Evolutionary conservation across 1,139 yeast species (phyloP), one percentile per base, ranked within the genome.

Genomic region (Barnettozyma hawaiiensis): DNA sequence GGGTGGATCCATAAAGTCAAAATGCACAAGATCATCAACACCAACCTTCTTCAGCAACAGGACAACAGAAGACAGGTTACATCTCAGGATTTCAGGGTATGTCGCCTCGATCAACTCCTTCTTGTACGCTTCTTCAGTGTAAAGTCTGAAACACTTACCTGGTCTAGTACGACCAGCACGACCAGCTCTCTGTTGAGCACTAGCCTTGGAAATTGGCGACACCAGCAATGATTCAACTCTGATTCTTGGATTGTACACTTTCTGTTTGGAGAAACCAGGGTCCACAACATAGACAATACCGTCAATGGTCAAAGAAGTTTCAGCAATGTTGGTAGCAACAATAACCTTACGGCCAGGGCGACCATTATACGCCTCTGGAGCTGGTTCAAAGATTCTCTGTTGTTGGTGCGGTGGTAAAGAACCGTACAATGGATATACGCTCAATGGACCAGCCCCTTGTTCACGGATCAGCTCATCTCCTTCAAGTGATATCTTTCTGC

Each of bases 121-220:
- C 60, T 89, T 81, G 72, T 86, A 92, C 2, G 98, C 97, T 58
- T 89, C 97, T 61, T 92, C 97, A 1, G 98, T 92, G 66, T 92
- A 92, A 45, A 92, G 73, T 59, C 98, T 75, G 75, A 90, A 92
- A 66, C 97, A 90, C 64, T 92, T 92, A 61, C 98, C 98, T 8
- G 98, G 97, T 60, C 96, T 78, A 6, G 98, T 92, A 78, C 98
- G 94, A 71, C 98, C 98, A 45, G 98, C 98, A 77, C 98, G 89
- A 76, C 98, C 98, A 26, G 98, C 97, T 67, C 98, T 78, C 66
- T 92, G 98, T 65, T 90, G 97, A 1, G 98, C 96, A 42, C 95
- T 81, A 0, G 98, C 98, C 65, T 89, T 92, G 14, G 97, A 90
- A 50, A 92, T 90, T 37, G 98, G 98, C 8, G 96, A 86, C 7